Evolutionary conservation across 164 flowering plant genomes (phyloP).

Genomic region (Kingdonia uniflora): DNA sequence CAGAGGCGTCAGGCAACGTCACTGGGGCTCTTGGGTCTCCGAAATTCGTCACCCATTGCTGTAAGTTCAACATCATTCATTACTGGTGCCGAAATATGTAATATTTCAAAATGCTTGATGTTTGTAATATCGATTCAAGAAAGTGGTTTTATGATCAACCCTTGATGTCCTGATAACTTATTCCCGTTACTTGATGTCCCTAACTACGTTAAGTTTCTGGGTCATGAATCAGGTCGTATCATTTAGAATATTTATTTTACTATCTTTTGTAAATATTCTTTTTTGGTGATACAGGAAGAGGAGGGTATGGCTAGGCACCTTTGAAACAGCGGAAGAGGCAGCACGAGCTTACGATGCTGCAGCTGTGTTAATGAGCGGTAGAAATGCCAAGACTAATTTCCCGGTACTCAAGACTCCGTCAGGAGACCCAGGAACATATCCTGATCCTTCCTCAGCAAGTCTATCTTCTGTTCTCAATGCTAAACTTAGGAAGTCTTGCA

Average conservation of each 20-base stretch:
- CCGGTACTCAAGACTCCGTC: slow-evolving; percentile 17
- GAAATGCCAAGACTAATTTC: slow-evolving; percentile 74
- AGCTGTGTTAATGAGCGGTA: slow-evolving; percentile 60
- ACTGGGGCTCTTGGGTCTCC: slow-evolving; percentile 94
- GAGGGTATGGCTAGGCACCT: slow-evolving; percentile 80
- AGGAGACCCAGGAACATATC: not conserved
- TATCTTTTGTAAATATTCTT: not conserved
- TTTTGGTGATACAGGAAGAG: slow-evolving; percentile 37
- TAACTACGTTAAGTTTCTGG: no score
- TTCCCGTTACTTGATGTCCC: not conserved
- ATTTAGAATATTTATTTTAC: not conserved
- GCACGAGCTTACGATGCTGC: slow-evolving; percentile 81
- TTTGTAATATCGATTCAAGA: no score
- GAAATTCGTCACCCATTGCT: slow-evolving; percentile 81
- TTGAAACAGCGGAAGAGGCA: slow-evolving; percentile 73
- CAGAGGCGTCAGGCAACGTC: slow-evolving; percentile 85
- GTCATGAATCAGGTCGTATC: no score
- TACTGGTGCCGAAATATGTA: no score
- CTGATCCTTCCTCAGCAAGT: slow-evolving; percentile 13
- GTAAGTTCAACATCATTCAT: slow-evolving; percentile 30
- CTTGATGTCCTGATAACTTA: no score
- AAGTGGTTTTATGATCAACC: no score
- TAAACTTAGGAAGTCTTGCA: slow-evolving; percentile 57
- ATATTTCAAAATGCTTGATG: no score
- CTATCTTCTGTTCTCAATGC: slow-evolving; percentile 40